Evolutionary conservation across 176 grass and related monocot genomes (phyloP).

Genomic region (Musa schizocarpa): DNA sequence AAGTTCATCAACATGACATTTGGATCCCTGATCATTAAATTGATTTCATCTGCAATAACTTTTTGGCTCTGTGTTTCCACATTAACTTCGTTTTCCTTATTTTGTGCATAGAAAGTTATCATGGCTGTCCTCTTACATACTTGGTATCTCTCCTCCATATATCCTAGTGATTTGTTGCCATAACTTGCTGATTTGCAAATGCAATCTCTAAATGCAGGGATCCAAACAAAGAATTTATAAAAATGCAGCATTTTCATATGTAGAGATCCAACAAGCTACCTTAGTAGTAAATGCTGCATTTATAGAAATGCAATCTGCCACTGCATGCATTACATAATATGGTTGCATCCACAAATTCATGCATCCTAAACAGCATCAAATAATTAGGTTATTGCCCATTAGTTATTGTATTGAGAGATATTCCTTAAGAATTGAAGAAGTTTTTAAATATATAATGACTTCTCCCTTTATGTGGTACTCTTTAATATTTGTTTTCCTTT

Average conservation of each 20-base stretch:
- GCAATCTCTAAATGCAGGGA: neutral
- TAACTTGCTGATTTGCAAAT: neutral
- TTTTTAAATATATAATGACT: neutral
- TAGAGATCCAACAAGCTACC: no score
- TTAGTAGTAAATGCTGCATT: no score
- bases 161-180: neutral
- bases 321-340: no score
- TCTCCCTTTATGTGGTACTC: conserved; percentile 17
- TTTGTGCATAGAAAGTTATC: neutral
- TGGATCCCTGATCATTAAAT: neutral
- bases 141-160: neutral
- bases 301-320: no score
- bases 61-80: neutral
- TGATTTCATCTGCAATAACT: neutral
- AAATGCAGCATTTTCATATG: no score
- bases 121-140: neutral
- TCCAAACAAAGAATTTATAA: neutral
- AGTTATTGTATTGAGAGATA: no score
- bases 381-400: no score
- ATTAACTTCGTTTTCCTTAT: neutral
- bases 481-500: conserved; percentile 20
- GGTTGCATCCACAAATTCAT: no score
- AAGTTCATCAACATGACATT: neutral
- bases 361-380: no score
- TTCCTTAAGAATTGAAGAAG: no score